Evolutionary conservation across 2,329 filamentous ascomycete genomes (phyloP).

Genomic region (Cordyceps pruinosa): DNA sequence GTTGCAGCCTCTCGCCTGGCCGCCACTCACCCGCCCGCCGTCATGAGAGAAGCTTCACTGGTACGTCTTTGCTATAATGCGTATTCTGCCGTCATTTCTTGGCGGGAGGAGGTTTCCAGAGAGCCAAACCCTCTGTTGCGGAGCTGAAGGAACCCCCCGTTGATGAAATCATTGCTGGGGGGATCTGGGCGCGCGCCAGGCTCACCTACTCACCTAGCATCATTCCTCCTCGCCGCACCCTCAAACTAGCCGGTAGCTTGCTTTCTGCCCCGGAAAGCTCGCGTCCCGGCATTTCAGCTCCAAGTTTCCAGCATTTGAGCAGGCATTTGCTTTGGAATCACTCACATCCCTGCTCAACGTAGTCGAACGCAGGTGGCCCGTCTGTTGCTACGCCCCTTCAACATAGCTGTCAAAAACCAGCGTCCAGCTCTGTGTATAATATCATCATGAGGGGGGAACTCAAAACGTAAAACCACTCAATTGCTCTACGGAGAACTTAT

Average conservation of each 20-base stretch:
- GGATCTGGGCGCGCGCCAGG: too few species aligned
- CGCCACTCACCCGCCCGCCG: too few species aligned
- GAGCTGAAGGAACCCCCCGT: background rate
- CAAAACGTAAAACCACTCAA: background rate
- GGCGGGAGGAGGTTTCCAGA: too few species aligned
- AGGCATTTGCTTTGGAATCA: slow-evolving; percentile 8
- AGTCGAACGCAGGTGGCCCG: too few species aligned
- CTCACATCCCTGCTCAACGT: background rate
- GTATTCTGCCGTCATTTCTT: too few species aligned
- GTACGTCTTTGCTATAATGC: too few species aligned
- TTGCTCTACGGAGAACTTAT: too few species aligned
- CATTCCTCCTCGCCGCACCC: background rate
- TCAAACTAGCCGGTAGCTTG: background rate
- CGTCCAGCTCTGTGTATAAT: background rate
- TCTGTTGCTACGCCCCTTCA: too few species aligned
- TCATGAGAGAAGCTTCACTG: background rate
- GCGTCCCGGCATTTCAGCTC: background rate
- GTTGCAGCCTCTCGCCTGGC: background rate
- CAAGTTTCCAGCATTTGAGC: background rate
- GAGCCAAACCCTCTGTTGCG: too few species aligned
- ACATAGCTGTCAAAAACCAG: too few species aligned
- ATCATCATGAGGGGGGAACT: background rate
- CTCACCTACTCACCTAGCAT: background rate
- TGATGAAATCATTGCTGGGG: background rate
- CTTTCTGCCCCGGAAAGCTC: background rate